phyloP scores from a whole-genome alignment of 2,329 filamentous ascomycete genomes.

The Penicillium sumatraense region DNA sequence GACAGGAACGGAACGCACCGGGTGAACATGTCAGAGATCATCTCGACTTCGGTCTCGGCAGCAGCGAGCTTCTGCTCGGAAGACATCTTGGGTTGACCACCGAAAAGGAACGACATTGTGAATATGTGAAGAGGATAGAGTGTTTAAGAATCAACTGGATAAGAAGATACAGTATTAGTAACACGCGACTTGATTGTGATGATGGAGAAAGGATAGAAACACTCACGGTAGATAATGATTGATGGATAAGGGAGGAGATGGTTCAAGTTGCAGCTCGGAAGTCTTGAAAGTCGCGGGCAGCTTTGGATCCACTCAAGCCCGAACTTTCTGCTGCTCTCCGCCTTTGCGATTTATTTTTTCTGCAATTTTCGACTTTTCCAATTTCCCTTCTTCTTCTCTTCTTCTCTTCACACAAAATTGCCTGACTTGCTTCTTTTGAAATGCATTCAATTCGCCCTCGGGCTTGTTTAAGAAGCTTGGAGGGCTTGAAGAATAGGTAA shows the following conservation, averaged over 20 bases:
- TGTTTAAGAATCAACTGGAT: slow-evolving; percentile 2
- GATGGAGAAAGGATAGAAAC: slow-evolving; percentile 1
- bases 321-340: slow-evolving; percentile 19
- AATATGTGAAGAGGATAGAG: slow-evolving; percentile 10
- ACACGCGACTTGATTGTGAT: too few species aligned
- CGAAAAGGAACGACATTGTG: slow-evolving; percentile 75
- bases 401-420: slow-evolving; percentile 21
- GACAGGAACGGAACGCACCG: slow-evolving; percentile 75
- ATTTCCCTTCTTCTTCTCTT: slow-evolving; percentile 13
- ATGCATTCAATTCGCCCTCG: slow-evolving; percentile 48
- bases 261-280: slow-evolving; percentile 29
- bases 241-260: slow-evolving; percentile 16
- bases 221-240: not conserved
- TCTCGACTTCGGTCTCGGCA: slow-evolving; percentile 96
- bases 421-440: slow-evolving; percentile 12
- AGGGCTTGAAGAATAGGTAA: slow-evolving; percentile 40
- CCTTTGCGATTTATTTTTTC: slow-evolving; percentile 7
- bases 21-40: slow-evolving; percentile 97
- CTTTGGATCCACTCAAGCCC: too few species aligned
- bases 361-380: not conserved
- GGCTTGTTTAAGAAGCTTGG: slow-evolving; percentile 38
- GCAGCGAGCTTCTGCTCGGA: slow-evolving; percentile 97
- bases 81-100: slow-evolving; percentile 77
- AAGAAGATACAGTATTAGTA: too few species aligned
- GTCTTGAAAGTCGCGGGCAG: slow-evolving; percentile 21